Evolutionary conservation across 768 basidiomycete species (phyloP), one percentile per base, ranked within the genome.

Genomic region (Termitomyces sp.): DNA sequence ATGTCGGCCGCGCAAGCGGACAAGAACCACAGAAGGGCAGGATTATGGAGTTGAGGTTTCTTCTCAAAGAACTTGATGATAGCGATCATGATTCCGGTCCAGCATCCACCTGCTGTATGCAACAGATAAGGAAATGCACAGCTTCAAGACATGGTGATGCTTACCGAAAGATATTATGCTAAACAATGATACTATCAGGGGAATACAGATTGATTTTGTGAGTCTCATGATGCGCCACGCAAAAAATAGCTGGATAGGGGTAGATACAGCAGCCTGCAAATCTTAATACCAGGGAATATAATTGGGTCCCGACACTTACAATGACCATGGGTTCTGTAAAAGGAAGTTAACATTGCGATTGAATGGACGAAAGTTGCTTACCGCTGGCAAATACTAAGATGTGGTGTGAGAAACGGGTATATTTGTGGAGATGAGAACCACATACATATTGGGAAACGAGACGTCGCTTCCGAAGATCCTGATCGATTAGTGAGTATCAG

Each of bases 381-480:
- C 50, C 12, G 33, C 50, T 38, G 10, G 50, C 28, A 22, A 51
- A 51, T 24, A 51, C 50, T 51, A 16, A 12, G 2, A 36, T 14
- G 36, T 6, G 36, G 35, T 0, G 13, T 51, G 20, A 51, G 35
- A 24, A 16, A 13, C 13, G 30, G 6, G 6, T 7, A 44, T 33
- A 30, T 22, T 6, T 16, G 0, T 45, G 44, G 20, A 18, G 7
- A 20, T 42, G 30, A 22, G 32, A 3, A 53, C 5, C 26, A 53
- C 70, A 56, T 56, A 74, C 72, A 64, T 12, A 64, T 64, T 5
- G 73, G 72, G 43, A 71, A 69, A 30, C 43, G 54, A 20, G 43
- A 56, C 6, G 58, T 63, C 9, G 51, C 63, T 16, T 58, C 63
- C 3, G 61, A 40, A 30, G 49, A 63, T 10, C 57, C 60, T 63